Base-by-base conservation (phyloP, 352 stramenopile species). In the Phytophthora agathidicida region DNA sequence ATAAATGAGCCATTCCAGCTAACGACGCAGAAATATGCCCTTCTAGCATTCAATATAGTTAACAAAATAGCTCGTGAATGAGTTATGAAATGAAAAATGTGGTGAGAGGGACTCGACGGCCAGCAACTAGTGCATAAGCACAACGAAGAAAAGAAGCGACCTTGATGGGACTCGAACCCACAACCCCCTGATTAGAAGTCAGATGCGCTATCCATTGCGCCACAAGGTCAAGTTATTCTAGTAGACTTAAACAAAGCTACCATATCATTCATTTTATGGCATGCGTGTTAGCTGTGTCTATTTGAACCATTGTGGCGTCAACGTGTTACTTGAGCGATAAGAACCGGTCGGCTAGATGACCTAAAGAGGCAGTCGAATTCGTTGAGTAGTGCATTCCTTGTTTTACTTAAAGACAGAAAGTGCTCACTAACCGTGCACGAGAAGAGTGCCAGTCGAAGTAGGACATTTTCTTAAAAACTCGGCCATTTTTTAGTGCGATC, bases 171-270 rank as follows among this genome's bases (percentile, higher is more conserved):
- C 68, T 77, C 68, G 68, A 77, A 74, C 68, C 68, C 68, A 74
- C 68, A 74, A 77, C 68, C 64, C 67, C 64, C 68, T 74, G 68
- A 77, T 77, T 77, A 74, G 68, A 77, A 77, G 68, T 77, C 68
- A 74, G 64, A 77, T 73, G 64, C 66, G 61, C 66, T 75, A 72
- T 75, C 66, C 66, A 75, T 75, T 75, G 61, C 66, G 66, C 66
- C 66, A 75, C 65, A 70, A 56, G 60, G 60, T 71, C 60, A 44
- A n/a, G n/a, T n/a, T n/a, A n/a, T n/a, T n/a, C n/a, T n/a, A n/a
- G n/a, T n/a, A n/a, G n/a, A n/a, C n/a, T n/a, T n/a, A n/a, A n/a
- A n/a, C n/a, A n/a, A n/a, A n/a, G n/a, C n/a, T n/a, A n/a, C n/a
- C n/a, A n/a, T n/a, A n/a, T n/a, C n/a, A n/a, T n/a, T n/a, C n/a